Base-by-base conservation (phyloP, 768 basidiomycete genomes). In the Suillus fuscotomentosus region DNA sequence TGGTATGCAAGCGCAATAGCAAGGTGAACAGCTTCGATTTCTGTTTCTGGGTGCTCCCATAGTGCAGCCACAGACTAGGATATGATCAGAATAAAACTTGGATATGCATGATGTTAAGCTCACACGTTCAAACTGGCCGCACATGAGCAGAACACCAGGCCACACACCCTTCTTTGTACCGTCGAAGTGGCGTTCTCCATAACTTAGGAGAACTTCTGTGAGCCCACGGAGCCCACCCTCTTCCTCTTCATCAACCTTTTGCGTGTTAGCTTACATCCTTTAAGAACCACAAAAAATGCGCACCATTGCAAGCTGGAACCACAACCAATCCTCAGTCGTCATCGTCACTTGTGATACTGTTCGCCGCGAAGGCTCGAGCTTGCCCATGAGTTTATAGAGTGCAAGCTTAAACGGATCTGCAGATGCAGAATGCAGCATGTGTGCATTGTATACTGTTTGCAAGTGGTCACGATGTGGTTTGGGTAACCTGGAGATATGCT, bases 261-360 rank as follows among this genome's bases (percentile, higher is more conserved):
- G 64, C 38, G 36, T 22, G 10, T 59, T 17, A 42, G 57, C 41
- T 17, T 20, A 42, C n/a, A 20, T 70, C 17, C 59, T 55, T 42
- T 36, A 20, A 13, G 42, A 39, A 6, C 47, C 36, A 63, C 45
- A 17, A 0, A 20, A 62, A 43, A 5, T 9, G 67, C 79, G 38
- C 56, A 88, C 92, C 86, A 98, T 91, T 1, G 89, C 84, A 15
- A 99, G 83, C 78, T 99, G 96, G 81, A 96, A 89, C 97, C 97
- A 99, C 42, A 98, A 81, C 97, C 97, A 99, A 76, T 99, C 97
- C 74, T 98, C 97, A 2, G 94, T 95, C 1, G 95, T 96, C 11
- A 85, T 85, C 0, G 95, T 98, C 5, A 98, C 94, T 47, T 88
- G 86, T 6, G 88, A 84, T 3, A 96, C 88, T 70, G 86, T 90